A percentile compares a stretch with the other conserved stretches of the same genome.
These are phyloP conservation scores for Paxillus rubicundulus DNA, from an alignment of 768 basidiomycete genomes.

Conservation along the genomic window DNA sequence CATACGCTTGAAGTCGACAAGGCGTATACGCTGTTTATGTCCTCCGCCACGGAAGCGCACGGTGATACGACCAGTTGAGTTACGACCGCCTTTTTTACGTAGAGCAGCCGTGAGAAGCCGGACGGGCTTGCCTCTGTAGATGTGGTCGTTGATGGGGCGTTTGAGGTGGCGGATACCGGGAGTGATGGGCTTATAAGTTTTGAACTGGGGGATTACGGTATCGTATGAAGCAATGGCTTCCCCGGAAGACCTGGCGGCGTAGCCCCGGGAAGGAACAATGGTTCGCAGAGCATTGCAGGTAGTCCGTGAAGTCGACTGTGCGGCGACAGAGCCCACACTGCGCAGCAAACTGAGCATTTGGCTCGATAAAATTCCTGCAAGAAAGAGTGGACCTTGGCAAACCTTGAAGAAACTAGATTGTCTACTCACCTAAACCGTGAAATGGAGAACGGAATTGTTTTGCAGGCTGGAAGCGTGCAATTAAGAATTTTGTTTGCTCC, in stretches of 20 bases:
- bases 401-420: background rate
- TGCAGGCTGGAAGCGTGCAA: background rate
- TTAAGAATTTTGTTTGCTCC: conserved; percentile 25
- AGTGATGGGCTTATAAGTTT: conserved; percentile 87
- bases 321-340: conserved; percentile 7
- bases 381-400: background rate
- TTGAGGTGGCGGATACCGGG: conserved; percentile 85
- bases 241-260: conserved; percentile 33
- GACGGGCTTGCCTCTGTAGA: conserved; percentile 85
- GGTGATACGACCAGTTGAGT: conserved; percentile 78
- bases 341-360: conserved; percentile 19
- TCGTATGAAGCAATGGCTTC: conserved; percentile 34
- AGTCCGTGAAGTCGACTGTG: conserved; percentile 2
- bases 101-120: conserved; percentile 77
- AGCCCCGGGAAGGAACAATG: conserved; percentile 23
- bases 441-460: background rate
- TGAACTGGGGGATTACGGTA: conserved; percentile 59
- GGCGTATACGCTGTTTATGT: conserved; percentile 80
- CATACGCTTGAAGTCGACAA: conserved; percentile 81
- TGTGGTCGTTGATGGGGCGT: conserved; percentile 76
- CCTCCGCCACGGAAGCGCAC: conserved; percentile 91
- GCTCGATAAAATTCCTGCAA: background rate
- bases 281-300: conserved; percentile 9
- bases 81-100: conserved; percentile 85
- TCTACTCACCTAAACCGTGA: background rate